Evolutionary conservation across 2,329 filamentous ascomycete genomes (phyloP).

Genomic region (Alternaria rosae): DNA sequence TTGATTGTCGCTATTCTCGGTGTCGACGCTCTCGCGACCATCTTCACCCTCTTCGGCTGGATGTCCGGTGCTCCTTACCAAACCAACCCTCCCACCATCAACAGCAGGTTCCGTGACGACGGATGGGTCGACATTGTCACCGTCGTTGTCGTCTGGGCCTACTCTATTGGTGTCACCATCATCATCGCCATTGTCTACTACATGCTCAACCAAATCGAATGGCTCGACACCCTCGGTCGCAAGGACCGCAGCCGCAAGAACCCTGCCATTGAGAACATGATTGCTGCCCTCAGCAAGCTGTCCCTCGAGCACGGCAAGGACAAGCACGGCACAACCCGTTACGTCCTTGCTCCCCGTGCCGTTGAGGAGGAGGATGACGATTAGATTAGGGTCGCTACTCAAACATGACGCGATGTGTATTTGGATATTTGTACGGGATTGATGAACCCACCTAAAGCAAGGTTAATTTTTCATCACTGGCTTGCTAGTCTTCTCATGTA

Average conservation of each 20-base stretch:
- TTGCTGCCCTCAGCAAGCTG: constrained; percentile 70
- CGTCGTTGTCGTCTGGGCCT: constrained; percentile 70
- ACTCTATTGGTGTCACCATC: constrained; percentile 71
- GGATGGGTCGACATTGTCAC: constrained; percentile 69
- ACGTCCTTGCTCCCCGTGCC: constrained; percentile 54
- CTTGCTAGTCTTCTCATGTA: constrained; percentile 39
- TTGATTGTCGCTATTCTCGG: constrained; percentile 73
- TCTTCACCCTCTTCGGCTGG: constrained; percentile 81
- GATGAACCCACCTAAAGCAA: constrained; percentile 35
- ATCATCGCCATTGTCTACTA: constrained; percentile 72
- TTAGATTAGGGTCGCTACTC: constrained; percentile 32
- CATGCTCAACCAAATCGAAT: constrained; percentile 65
- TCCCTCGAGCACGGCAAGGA: constrained; percentile 66
- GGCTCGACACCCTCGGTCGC: constrained; percentile 69
- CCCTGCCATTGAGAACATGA: constrained; percentile 71
- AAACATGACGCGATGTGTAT: constrained; percentile 33
- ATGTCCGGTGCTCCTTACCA: constrained; percentile 62
- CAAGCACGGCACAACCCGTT: constrained; percentile 56
- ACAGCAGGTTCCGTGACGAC: constrained; percentile 53
- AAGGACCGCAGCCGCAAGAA: constrained; percentile 68
- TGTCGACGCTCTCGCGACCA: constrained; percentile 74
- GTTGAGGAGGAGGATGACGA: constrained; percentile 60
- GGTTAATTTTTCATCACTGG: constrained; percentile 39
- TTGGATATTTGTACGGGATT: constrained; percentile 37
- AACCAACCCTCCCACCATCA: constrained; percentile 53